phyloP scores from a whole-genome alignment of 106 monocot species.

The Acorus calamus region DNA sequence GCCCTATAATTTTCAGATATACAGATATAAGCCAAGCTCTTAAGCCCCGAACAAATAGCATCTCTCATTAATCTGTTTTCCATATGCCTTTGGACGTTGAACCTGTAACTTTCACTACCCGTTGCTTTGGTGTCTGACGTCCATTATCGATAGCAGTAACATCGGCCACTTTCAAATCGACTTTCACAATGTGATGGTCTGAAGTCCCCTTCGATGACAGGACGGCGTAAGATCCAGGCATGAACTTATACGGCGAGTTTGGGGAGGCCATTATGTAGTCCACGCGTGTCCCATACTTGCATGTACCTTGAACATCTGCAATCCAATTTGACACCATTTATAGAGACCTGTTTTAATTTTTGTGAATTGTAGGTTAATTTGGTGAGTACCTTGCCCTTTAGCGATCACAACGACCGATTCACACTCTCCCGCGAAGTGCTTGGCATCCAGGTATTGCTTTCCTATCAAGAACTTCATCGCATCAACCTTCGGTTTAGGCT shows the following conservation, averaged over 20 bases:
- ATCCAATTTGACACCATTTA: background rate
- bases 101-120: slow-evolving; percentile 38
- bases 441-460: slow-evolving; percentile 58
- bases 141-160: background rate
- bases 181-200: slow-evolving; percentile 79
- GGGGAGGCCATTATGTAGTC: slow-evolving; percentile 78
- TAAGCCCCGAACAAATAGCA: too few relatives aligned
- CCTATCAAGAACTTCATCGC: slow-evolving; percentile 71
- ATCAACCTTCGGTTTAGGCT: slow-evolving; percentile 75
- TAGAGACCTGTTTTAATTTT: too few relatives aligned
- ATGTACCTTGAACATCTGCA: slow-evolving; percentile 84
- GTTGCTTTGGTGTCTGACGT: slow-evolving; percentile 12
- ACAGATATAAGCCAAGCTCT: too few relatives aligned
- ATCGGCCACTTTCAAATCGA: slow-evolving; percentile 35
- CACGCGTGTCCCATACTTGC: slow-evolving; percentile 76
- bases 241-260: slow-evolving; percentile 52
- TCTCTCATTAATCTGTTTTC: slow-evolving; percentile 10
- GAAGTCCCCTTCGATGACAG: slow-evolving; percentile 78
- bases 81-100: slow-evolving; percentile 39
- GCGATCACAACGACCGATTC: slow-evolving; percentile 73
- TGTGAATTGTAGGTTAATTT: too few relatives aligned
- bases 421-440: slow-evolving; percentile 77
- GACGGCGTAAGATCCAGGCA: slow-evolving; percentile 74
- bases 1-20: too few relatives aligned
- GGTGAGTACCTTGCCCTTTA: slow-evolving; percentile 68